Evolutionary conservation across 2,329 filamentous ascomycete genomes (phyloP).

Genomic region (Epichloe gansuensis): DNA sequence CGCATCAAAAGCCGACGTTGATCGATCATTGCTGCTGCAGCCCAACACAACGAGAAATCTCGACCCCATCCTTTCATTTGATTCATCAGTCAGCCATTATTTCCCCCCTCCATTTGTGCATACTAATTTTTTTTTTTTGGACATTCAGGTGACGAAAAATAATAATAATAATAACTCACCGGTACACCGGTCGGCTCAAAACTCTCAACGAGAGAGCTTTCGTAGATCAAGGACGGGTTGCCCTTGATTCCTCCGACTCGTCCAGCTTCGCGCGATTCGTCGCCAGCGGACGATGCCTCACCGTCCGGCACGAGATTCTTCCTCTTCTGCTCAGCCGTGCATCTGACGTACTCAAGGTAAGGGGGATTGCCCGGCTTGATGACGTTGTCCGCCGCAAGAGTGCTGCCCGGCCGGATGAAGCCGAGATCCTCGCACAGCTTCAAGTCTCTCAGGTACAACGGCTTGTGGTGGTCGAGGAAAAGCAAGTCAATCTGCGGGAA

Average conservation of each 20-base stretch:
- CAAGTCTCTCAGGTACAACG: slow-evolving; percentile 59
- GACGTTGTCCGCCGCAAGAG: slow-evolving; percentile 57
- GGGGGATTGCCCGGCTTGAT: slow-evolving; percentile 61
- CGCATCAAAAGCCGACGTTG: background rate
- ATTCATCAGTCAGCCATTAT: background rate
- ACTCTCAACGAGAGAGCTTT: slow-evolving; percentile 49
- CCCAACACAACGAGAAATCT: slow-evolving; percentile 43
- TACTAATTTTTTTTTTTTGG: background rate
- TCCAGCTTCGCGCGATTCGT: background rate
- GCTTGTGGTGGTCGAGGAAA: slow-evolving; percentile 74
- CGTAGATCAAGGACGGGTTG: slow-evolving; percentile 53
- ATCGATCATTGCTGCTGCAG: background rate
- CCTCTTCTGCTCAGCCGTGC: slow-evolving; percentile 49
- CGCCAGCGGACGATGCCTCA: background rate
- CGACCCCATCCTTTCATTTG: slow-evolving; percentile 45
- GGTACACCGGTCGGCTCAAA: slow-evolving; percentile 56
- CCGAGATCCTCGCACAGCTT: slow-evolving; percentile 63
- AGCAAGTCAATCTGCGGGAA: slow-evolving; percentile 54
- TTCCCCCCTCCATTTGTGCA: background rate
- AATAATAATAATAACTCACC: slow-evolving; percentile 29
- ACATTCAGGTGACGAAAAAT: background rate
- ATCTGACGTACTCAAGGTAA: slow-evolving; percentile 58
- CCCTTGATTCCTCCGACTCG: slow-evolving; percentile 27
- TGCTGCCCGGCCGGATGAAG: slow-evolving; percentile 47
- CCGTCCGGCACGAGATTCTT: slow-evolving; percentile 41